A percentile compares a stretch with the other conserved stretches of the same genome.
Evolutionary conservation across 2,329 filamentous ascomycete genomes (phyloP).

Genomic region (Tolypocladium ovalisporum): DNA sequence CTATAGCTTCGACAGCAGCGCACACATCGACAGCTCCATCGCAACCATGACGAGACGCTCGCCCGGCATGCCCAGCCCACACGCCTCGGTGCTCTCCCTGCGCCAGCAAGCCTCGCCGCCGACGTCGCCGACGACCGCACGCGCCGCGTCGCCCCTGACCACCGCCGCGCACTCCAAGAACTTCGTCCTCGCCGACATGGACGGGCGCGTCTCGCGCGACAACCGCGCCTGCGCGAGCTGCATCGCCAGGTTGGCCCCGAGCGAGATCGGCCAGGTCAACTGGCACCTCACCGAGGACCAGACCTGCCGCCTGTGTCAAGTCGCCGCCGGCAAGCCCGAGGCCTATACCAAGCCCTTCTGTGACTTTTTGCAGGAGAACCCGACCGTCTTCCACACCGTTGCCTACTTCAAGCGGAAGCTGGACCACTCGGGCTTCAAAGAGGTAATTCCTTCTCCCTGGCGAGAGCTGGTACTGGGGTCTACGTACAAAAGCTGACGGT

Average conservation of each 20-base stretch:
- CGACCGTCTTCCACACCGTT: conserved; percentile 88
- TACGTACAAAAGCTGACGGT: neutral
- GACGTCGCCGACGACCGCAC: conserved; percentile 16
- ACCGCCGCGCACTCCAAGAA: conserved; percentile 17
- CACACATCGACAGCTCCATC: neutral
- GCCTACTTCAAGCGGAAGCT: conserved; percentile 67
- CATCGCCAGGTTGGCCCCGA: conserved; percentile 20
- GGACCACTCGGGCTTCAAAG: conserved; percentile 59
- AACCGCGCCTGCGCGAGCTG: conserved; percentile 27
- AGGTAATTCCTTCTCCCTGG: conserved; percentile 34
- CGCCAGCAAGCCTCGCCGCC: conserved; percentile 26
- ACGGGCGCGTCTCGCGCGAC: conserved; percentile 19
- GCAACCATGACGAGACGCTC: conserved; percentile 21
- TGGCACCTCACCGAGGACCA: conserved; percentile 14
- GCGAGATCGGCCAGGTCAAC: conserved; percentile 19
- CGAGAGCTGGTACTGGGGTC: neutral
- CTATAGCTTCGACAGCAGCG: neutral
- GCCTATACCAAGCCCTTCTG: conserved; percentile 75
- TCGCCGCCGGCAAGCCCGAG: conserved; percentile 38
- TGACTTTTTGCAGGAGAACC: conserved; percentile 79
- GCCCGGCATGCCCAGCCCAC: conserved; percentile 30
- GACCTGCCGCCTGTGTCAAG: conserved; percentile 25
- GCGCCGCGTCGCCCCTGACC: conserved; percentile 6
- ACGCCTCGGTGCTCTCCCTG: conserved; percentile 33
- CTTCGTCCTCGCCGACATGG: conserved; percentile 37